These are phyloP conservation scores for Boletus holoroseus DNA, from an alignment of 1,284 basidiomycete species.

Conservation along the genomic window DNA sequence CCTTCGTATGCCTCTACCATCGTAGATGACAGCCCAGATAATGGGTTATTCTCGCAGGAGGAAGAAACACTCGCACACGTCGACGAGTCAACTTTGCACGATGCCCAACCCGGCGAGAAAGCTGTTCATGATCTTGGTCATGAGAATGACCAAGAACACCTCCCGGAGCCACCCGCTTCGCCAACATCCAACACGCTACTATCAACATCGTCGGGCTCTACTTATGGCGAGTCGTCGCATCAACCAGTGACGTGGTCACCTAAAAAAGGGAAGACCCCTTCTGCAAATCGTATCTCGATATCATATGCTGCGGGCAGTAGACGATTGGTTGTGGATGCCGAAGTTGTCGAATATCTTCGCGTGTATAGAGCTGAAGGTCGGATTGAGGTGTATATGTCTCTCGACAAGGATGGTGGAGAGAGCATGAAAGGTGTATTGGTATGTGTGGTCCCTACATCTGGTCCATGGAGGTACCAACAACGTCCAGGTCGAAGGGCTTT, in stretches of 20 bases:
- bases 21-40: constrained; percentile 40
- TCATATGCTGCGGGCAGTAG: constrained; percentile 87
- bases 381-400: constrained; percentile 73
- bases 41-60: constrained; percentile 31
- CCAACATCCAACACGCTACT: constrained; percentile 49
- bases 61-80: constrained; percentile 21
- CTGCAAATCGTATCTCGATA: constrained; percentile 84
- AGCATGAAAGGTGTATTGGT: constrained; percentile 73
- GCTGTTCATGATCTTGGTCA: constrained; percentile 14
- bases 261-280: constrained; percentile 43
- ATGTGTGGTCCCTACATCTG: constrained; percentile 27
- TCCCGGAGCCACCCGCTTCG: constrained; percentile 53
- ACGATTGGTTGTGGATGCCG: constrained; percentile 84
- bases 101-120: constrained; percentile 15
- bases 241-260: constrained; percentile 8
- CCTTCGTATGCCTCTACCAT: constrained; percentile 47
- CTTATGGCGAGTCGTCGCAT: constrained; percentile 34
- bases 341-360: constrained; percentile 75
- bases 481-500: constrained; percentile 67
- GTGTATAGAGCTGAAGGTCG: constrained; percentile 79
- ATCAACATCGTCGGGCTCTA: constrained; percentile 47
- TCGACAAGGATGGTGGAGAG: constrained; percentile 50
- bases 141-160: constrained; percentile 41
- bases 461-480: constrained; percentile 11
- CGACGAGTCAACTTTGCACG: constrained; percentile 13